These are phyloP conservation scores for Tylopilus sp. DNA, from an alignment of 768 basidiomycete species.

Conservation along the genomic window DNA sequence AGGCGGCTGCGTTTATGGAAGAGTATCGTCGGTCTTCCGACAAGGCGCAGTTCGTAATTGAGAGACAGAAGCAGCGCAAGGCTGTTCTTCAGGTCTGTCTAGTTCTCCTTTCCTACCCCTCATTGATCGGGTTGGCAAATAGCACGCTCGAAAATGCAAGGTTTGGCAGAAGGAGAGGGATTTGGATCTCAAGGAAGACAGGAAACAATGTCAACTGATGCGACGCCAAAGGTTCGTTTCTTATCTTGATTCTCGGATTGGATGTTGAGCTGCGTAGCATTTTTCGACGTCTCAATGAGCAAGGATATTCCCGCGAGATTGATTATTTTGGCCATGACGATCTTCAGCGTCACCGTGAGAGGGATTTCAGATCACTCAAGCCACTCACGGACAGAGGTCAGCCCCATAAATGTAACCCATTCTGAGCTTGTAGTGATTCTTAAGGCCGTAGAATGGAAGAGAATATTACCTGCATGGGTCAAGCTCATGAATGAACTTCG, in stretches of 20 bases:
- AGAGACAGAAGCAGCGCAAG: neutral
- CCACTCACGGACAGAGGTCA: constrained; percentile 11
- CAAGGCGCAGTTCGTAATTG: constrained; percentile 1
- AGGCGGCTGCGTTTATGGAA: constrained; percentile 4
- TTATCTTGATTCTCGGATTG: neutral
- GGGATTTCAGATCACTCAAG: constrained; percentile 2
- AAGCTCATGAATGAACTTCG: constrained; percentile 1
- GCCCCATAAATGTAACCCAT: no score
- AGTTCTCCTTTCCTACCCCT: neutral
- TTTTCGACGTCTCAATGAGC: constrained; percentile 3
- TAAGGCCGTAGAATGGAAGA: constrained; percentile 2
- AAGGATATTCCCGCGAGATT: constrained; percentile 7
- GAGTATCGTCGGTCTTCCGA: constrained; percentile 4
- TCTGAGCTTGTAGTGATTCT: neutral
- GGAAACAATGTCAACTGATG: neutral
- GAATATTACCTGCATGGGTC: neutral
- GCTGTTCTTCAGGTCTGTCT: neutral
- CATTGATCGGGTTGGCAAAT: neutral
- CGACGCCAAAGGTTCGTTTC: neutral
- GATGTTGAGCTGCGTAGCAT: constrained; percentile 4
- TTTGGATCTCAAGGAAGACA: neutral
- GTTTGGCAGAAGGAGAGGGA: neutral
- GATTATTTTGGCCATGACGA: accelerated
- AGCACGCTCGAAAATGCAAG: constrained; percentile 8
- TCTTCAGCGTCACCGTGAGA: neutral